phyloP scores from a whole-genome alignment of 2,329 filamentous ascomycete genomes.

The Paramyrothecium roridum region DNA sequence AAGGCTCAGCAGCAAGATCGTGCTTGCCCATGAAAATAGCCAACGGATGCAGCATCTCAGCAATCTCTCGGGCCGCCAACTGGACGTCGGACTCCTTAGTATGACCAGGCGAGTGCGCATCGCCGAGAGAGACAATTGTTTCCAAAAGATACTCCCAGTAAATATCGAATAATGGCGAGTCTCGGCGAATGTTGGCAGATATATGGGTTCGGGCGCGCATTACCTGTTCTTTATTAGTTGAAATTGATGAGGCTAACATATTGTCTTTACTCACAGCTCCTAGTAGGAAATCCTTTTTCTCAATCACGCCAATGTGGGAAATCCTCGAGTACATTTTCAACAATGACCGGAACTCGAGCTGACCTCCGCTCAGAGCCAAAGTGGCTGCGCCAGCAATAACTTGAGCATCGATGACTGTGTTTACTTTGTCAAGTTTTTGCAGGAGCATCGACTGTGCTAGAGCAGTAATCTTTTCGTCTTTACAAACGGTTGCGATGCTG shows the following conservation, averaged over 20 bases:
- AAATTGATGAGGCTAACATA: neutral
- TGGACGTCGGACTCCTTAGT: constrained; percentile 76
- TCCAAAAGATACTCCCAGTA: constrained; percentile 84
- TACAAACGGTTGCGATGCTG: constrained; percentile 75
- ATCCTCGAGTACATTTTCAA: constrained; percentile 80
- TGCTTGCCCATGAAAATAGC: constrained; percentile 75
- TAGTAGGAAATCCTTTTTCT: constrained; percentile 64
- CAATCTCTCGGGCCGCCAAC: constrained; percentile 81
- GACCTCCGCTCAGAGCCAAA: constrained; percentile 72
- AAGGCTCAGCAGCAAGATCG: constrained; percentile 46
- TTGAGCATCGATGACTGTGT: constrained; percentile 72
- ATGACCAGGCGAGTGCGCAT: constrained; percentile 71
- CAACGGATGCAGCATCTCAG: constrained; percentile 82
- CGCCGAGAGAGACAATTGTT: constrained; percentile 84
- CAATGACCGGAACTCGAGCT: constrained; percentile 79
- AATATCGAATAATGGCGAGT: constrained; percentile 74
- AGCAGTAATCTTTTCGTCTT: constrained; percentile 89
- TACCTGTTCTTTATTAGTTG: constrained; percentile 44
- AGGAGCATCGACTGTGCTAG: constrained; percentile 91
- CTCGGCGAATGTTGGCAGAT: constrained; percentile 63
- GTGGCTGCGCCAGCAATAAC: constrained; percentile 81
- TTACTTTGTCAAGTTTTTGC: constrained; percentile 92
- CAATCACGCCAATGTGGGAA: constrained; percentile 67
- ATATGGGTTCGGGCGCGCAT: constrained; percentile 77
- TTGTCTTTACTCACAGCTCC: constrained; percentile 63